Conservation (phyloP, 1,284 basidiomycete genomes). For the Cutaneotrichosporon cavernicola region DNA sequence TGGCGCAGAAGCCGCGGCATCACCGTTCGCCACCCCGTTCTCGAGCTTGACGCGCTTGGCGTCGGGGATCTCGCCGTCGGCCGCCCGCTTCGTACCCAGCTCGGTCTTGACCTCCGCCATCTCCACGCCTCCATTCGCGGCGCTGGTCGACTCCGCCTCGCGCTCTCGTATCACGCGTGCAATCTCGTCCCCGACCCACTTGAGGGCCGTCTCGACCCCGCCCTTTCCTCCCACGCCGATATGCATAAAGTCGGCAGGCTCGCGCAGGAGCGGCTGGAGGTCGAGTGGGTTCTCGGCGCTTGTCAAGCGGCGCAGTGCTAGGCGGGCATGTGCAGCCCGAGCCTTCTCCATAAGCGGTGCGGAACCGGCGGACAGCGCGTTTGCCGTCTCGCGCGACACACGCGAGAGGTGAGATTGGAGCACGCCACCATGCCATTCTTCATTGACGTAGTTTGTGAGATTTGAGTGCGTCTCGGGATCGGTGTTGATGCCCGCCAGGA, state of each 20-base stretch:
- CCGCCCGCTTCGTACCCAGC: slow-evolving; percentile 11
- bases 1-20: background rate
- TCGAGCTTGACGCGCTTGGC: slow-evolving; percentile 17
- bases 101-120: slow-evolving; percentile 4
- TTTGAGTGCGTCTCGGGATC: background rate
- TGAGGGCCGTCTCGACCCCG: slow-evolving; percentile 35
- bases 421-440: slow-evolving; percentile 34
- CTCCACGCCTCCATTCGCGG: background rate
- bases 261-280: slow-evolving; percentile 37
- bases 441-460: slow-evolving; percentile 35
- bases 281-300: slow-evolving; percentile 37
- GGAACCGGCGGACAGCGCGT: slow-evolving; percentile 11
- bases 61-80: slow-evolving; percentile 6
- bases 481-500: slow-evolving; percentile 41
- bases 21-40: background rate
- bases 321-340: slow-evolving; percentile 28
- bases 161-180: slow-evolving; percentile 10
- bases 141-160: slow-evolving; percentile 2
- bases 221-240: slow-evolving; percentile 36
- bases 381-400: slow-evolving; percentile 13
- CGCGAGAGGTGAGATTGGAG: slow-evolving; percentile 22
- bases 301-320: slow-evolving; percentile 34
- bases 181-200: slow-evolving; percentile 39
- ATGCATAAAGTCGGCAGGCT: slow-evolving; percentile 40
- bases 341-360: slow-evolving; percentile 3